phyloP scores from a whole-genome alignment of 768 basidiomycete genomes.

The Cubamyces lactineus region DNA sequence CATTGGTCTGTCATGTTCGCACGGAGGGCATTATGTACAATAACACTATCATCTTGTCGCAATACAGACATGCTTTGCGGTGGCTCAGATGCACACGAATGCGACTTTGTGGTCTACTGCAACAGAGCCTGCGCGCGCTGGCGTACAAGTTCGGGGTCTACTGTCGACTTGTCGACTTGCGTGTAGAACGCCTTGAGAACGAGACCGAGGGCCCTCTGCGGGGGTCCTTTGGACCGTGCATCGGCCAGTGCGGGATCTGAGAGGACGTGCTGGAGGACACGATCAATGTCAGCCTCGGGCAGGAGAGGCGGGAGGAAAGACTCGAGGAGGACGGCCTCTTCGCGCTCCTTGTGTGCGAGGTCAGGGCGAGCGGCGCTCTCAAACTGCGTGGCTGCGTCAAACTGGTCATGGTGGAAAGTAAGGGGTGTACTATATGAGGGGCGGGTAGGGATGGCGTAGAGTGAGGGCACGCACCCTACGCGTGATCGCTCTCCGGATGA shows the following conservation, averaged over 20 bases:
- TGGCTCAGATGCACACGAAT: background rate
- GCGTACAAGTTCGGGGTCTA: conserved; percentile 62
- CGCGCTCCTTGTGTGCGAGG: conserved; percentile 62
- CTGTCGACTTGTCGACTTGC: conserved; percentile 58
- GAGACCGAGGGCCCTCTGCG: conserved; percentile 44
- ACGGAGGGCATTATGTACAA: background rate
- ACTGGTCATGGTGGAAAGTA: conserved; percentile 38
- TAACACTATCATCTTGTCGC: background rate
- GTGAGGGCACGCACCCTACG: conserved; percentile 54
- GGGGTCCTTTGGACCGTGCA: conserved; percentile 33
- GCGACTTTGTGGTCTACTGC: conserved; percentile 1
- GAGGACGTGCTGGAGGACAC: conserved; percentile 48
- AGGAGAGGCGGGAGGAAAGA: conserved; percentile 63
- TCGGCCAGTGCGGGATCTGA: conserved; percentile 32
- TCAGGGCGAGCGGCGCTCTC: conserved; percentile 60
- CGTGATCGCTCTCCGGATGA: conserved; percentile 60
- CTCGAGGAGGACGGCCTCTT: conserved; percentile 58
- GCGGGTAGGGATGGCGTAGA: background rate
- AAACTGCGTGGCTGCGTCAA: conserved; percentile 62
- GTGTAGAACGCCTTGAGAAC: conserved; percentile 69
- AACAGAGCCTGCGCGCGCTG: conserved; percentile 49
- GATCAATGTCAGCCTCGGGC: conserved; percentile 58
- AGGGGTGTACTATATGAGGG: background rate
- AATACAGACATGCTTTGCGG: background rate
- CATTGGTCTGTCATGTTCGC: background rate